Evolutionary conservation across 495 filamentous ascomycete species (phyloP).

Genomic region (Pseudevernia furfuracea): DNA sequence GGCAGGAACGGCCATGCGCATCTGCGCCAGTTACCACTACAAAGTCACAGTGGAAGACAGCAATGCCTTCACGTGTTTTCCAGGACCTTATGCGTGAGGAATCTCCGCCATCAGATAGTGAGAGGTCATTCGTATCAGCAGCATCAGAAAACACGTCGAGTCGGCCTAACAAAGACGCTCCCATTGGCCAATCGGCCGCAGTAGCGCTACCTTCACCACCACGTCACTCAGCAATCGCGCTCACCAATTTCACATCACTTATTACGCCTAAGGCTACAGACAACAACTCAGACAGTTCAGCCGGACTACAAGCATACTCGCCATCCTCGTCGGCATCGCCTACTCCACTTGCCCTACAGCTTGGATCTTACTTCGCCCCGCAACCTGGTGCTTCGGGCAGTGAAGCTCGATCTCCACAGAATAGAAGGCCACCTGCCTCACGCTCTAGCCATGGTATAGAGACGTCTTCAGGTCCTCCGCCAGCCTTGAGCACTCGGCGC

Average conservation of each 20-base stretch:
- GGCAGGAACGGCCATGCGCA: neutral
- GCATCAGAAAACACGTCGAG: slow-evolving; percentile 20
- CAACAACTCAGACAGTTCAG: neutral
- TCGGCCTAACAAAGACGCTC: slow-evolving; percentile 6
- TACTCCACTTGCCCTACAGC: neutral
- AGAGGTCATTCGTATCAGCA: slow-evolving; percentile 24
- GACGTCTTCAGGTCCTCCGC: slow-evolving; percentile 38
- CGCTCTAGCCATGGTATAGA: slow-evolving; percentile 39
- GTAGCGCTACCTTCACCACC: slow-evolving; percentile 15
- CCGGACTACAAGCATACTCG: slow-evolving; percentile 5
- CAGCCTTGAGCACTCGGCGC: slow-evolving; percentile 39
- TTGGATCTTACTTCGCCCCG: slow-evolving; percentile 31
- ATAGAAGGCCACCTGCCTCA: slow-evolving; percentile 35
- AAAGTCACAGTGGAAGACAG: no score
- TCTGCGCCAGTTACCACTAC: neutral
- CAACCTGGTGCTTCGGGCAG: slow-evolving; percentile 28
- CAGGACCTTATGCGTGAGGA: slow-evolving; percentile 8
- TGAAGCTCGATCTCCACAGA: slow-evolving; percentile 31
- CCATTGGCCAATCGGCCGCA: slow-evolving; percentile 16
- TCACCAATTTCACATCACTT: slow-evolving; percentile 8
- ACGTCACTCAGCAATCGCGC: slow-evolving; percentile 10
- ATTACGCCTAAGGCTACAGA: neutral
- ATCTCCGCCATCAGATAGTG: slow-evolving; percentile 20
- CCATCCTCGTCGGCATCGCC: slow-evolving; percentile 17
- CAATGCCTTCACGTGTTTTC: slow-evolving; percentile 20